Conservation (phyloP, 2,329 filamentous ascomycete genomes). For the Epichloe brachyelytri region DNA sequence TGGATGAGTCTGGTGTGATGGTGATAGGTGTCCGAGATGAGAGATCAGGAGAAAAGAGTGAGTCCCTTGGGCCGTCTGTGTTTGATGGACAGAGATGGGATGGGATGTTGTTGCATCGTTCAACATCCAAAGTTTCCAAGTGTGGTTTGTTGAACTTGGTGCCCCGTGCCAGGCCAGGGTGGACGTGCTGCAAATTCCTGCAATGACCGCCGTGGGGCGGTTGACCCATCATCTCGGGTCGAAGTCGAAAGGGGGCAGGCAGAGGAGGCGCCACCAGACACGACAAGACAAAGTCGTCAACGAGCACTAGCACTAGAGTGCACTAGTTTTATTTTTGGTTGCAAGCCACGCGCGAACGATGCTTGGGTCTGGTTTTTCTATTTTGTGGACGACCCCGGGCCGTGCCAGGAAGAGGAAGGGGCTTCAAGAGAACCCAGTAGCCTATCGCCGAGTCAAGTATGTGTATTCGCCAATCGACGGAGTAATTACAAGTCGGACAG, state of each 20-base stretch:
- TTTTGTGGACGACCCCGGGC: background rate
- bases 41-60: background rate
- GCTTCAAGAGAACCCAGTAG: background rate
- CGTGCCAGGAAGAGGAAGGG: background rate
- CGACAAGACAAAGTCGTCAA: background rate
- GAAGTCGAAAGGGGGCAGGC: too few relatives aligned
- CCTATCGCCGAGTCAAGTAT: too few relatives aligned
- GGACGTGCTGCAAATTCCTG: background rate
- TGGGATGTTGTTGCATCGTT: too few relatives aligned
- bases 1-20: too few relatives aligned
- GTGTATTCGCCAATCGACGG: too few relatives aligned
- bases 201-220: background rate
- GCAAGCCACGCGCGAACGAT: background rate
- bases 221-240: background rate
- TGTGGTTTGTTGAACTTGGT: too few relatives aligned
- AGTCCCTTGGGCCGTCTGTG: too few relatives aligned
- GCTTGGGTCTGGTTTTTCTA: too few relatives aligned
- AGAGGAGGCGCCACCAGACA: too few relatives aligned
- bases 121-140: too few relatives aligned
- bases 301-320: background rate
- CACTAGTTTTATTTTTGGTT: background rate
- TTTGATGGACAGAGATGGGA: too few relatives aligned
- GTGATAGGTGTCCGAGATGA: background rate
- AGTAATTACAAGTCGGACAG: too few relatives aligned
- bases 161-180: background rate